Percentiles rank a stretch among this genome's conserved stretches.
Evolutionary conservation across 495 filamentous ascomycete genomes (phyloP).

Genomic region (Penicillium mononematosum): DNA sequence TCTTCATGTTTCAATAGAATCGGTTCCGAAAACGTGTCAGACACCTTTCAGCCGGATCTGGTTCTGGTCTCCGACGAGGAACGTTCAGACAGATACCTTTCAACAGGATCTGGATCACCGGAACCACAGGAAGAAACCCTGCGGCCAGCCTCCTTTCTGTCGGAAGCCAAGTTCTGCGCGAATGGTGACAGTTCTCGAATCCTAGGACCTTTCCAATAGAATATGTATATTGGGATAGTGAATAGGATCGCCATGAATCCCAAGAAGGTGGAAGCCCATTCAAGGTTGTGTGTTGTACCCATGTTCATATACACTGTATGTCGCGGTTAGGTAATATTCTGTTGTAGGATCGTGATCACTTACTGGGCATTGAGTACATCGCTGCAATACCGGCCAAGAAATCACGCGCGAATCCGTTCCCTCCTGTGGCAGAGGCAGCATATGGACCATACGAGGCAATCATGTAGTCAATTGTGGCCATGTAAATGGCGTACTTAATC

Average conservation of each 20-base stretch:
- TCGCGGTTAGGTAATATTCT: conserved; percentile 1
- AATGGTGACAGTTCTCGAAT: conserved; percentile 48
- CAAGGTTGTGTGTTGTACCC: conserved; percentile 30
- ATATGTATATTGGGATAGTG: conserved; percentile 49
- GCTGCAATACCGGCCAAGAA: conserved; percentile 49
- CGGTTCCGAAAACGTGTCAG: not conserved
- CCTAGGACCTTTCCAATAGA: conserved; percentile 47
- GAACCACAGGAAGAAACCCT: conserved; percentile 32
- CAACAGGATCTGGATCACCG: conserved; percentile 31
- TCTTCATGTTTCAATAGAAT: not conserved
- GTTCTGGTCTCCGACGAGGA: not conserved
- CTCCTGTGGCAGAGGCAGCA: conserved; percentile 74
- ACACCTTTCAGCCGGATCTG: not conserved
- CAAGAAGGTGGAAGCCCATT: conserved; percentile 45
- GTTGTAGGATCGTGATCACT: conserved; percentile 4
- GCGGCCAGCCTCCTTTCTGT: conserved; percentile 28
- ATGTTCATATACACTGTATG: conserved; percentile 35
- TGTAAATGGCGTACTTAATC: conserved; percentile 61
- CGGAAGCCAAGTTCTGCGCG: conserved; percentile 33
- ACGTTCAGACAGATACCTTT: conserved; percentile 24
- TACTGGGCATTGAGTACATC: conserved; percentile 47
- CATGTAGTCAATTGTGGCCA: conserved; percentile 87
- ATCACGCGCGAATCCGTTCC: conserved; percentile 58
- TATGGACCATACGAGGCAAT: conserved; percentile 75
- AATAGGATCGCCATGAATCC: conserved; percentile 45